Evolutionary conservation across 148 eudicot genomes (phyloP).

Genomic region (Spergularia marina): DNA sequence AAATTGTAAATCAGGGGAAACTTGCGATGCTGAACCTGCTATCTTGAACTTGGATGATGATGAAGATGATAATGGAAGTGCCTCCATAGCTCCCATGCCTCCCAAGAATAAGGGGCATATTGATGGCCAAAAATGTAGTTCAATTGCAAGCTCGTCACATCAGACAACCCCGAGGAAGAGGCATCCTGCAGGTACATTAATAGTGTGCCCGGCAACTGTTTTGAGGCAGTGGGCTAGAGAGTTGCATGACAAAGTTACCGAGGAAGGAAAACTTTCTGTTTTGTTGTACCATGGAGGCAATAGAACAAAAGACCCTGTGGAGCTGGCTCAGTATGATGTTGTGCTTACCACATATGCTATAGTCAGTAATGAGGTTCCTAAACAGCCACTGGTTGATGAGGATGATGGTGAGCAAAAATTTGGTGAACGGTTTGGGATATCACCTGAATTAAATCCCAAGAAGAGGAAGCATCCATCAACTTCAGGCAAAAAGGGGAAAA

Average conservation of each 20-base stretch:
- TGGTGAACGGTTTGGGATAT: constrained; percentile 60
- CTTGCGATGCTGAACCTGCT: constrained; percentile 38
- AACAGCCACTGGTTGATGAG: constrained; percentile 73
- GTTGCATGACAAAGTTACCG: constrained; percentile 75
- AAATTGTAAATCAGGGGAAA: constrained; percentile 19
- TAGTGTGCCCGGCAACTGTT: constrained; percentile 97
- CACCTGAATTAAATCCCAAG: constrained; percentile 54
- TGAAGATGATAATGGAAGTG: constrained; percentile 47
- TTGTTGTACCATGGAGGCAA: constrained; percentile 88
- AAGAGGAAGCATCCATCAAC: constrained; percentile 49
- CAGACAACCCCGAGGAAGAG: constrained; percentile 47
- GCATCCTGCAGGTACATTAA: constrained; percentile 94
- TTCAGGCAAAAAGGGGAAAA: constrained; percentile 56
- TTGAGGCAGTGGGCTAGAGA: constrained; percentile 96
- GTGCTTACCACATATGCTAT: constrained; percentile 94
- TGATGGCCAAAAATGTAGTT: constrained; percentile 34
- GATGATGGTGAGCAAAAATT: constrained; percentile 66
- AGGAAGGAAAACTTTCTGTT: constrained; percentile 56
- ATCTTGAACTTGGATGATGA: constrained; percentile 82
- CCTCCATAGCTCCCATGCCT: constrained; percentile 29
- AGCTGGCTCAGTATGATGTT: constrained; percentile 71
- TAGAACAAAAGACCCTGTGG: constrained; percentile 72
- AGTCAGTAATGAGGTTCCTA: constrained; percentile 91
- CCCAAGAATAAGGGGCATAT: constrained; percentile 32
- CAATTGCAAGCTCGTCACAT: constrained; percentile 42